phyloP scores from a whole-genome alignment of 2,329 filamentous ascomycete species.

The Onygenales sp. region DNA sequence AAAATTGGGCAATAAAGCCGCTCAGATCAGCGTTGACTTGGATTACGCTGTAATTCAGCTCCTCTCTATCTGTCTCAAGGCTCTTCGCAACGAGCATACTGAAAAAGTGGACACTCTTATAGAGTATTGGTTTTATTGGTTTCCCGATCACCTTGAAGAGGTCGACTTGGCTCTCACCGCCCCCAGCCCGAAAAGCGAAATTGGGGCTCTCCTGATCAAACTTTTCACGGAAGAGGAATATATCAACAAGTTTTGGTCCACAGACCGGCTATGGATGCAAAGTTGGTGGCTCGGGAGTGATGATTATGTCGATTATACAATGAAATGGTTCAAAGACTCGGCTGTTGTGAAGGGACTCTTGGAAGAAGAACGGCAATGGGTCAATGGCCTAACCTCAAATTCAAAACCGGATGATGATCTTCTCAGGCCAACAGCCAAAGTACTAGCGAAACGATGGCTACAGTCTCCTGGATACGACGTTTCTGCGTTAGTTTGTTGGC shows the following conservation, averaged over 20 bases:
- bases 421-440: constrained; percentile 12
- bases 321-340: constrained; percentile 20
- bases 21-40: constrained; percentile 13
- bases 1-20: constrained; percentile 14
- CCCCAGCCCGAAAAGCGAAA: constrained; percentile 12
- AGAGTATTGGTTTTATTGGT: constrained; percentile 5
- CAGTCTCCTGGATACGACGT: constrained; percentile 4
- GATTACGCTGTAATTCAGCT: constrained; percentile 10
- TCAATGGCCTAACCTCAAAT: constrained; percentile 18
- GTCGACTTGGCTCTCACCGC: constrained; percentile 14
- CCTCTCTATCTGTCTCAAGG: constrained; percentile 6
- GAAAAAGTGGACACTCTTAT: not conserved
- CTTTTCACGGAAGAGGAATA: constrained; percentile 14
- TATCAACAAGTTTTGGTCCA: constrained; percentile 15
- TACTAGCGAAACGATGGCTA: constrained; percentile 15
- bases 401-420: constrained; percentile 18
- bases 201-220: constrained; percentile 16
- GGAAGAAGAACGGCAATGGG: constrained; percentile 14
- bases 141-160: constrained; percentile 10
- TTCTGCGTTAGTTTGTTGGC: constrained; percentile 4
- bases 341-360: constrained; percentile 17
- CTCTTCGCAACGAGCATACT: constrained; percentile 3
- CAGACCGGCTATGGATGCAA: constrained; percentile 10
- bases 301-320: constrained; percentile 5
- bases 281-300: constrained; percentile 14